Percentiles rank a stretch among this genome's conserved stretches.
Evolutionary conservation across 1,284 basidiomycete genomes (phyloP).

Genomic region (Hemileia vastatrix): DNA sequence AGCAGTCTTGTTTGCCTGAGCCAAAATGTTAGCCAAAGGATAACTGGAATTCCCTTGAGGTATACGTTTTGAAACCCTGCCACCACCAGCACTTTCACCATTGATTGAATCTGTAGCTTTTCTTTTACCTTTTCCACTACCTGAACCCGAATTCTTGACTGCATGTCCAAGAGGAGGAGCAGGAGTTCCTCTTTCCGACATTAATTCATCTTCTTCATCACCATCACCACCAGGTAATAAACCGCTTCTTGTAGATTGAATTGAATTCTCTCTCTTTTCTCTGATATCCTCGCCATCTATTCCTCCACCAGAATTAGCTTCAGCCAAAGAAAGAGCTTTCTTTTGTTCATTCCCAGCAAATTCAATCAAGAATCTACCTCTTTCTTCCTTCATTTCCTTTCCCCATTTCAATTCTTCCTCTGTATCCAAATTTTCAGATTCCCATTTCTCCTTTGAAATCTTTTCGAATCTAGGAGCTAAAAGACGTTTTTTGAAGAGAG

Average conservation of each 20-base stretch:
- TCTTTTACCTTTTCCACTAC: conserved; percentile 16
- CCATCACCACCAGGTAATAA: conserved; percentile 22
- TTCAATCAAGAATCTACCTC: conserved; percentile 35
- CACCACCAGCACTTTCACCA: conserved; percentile 7
- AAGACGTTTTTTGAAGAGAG: too few species aligned
- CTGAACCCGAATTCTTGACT: not conserved
- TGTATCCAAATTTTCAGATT: conserved; percentile 36
- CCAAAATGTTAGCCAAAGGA: too few species aligned
- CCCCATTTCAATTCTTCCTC: conserved; percentile 40
- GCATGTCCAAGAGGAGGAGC: not conserved
- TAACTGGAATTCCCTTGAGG: too few species aligned
- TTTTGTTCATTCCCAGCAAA: conserved; percentile 17
- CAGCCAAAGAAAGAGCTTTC: not conserved
- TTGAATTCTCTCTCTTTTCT: not conserved
- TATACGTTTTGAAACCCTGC: conserved; percentile 11
- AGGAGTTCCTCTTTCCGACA: not conserved
- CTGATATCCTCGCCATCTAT: not conserved
- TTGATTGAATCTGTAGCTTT: conserved; percentile 24
- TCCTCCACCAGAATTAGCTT: not conserved
- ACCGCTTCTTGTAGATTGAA: conserved; percentile 32
- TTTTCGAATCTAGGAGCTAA: too few species aligned
- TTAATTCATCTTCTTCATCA: not conserved
- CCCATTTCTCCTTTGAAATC: too few species aligned
- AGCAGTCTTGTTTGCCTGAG: too few species aligned
- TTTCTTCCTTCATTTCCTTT: conserved; percentile 37